These are phyloP conservation scores for Dryadomyces quercus-mongolicae DNA, from an alignment of 2,329 filamentous ascomycete species.

Conservation along the genomic window DNA sequence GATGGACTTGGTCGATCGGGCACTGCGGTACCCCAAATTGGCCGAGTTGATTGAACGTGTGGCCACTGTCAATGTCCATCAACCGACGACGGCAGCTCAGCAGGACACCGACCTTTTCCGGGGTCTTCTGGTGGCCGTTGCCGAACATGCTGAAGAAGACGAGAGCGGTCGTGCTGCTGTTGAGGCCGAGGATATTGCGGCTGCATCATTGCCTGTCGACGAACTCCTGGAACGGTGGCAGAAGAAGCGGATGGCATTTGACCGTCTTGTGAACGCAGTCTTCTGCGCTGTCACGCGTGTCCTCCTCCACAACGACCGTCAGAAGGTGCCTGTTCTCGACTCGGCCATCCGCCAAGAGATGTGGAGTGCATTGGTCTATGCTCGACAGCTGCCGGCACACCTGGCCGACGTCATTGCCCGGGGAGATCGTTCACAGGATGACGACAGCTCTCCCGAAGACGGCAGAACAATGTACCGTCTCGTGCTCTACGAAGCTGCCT, in stretches of 20 bases:
- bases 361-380: constrained; percentile 10
- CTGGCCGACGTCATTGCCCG: neutral
- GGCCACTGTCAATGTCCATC: constrained; percentile 8
- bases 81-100: constrained; percentile 16
- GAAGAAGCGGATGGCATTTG: constrained; percentile 2
- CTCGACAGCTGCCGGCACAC: neutral
- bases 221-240: constrained; percentile 4
- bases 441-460: neutral
- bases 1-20: constrained; percentile 9
- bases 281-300: constrained; percentile 4
- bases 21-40: constrained; percentile 10
- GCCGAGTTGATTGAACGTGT: constrained; percentile 38
- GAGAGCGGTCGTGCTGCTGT: neutral
- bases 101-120: constrained; percentile 10
- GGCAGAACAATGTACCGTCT: constrained; percentile 38
- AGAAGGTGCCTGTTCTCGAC: constrained; percentile 4
- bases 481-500: constrained; percentile 54
- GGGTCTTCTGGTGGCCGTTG: constrained; percentile 5
- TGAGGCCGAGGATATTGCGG: too few relatives aligned
- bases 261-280: constrained; percentile 4
- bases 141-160: constrained; percentile 9
- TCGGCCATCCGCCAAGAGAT: constrained; percentile 7
- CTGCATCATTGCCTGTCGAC: neutral
- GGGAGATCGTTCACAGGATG: neutral
- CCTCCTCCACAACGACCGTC: neutral